These are phyloP conservation scores for Vaccinium darrowii DNA, from an alignment of 148 eudicot genomes.

Conservation along the genomic window DNA sequence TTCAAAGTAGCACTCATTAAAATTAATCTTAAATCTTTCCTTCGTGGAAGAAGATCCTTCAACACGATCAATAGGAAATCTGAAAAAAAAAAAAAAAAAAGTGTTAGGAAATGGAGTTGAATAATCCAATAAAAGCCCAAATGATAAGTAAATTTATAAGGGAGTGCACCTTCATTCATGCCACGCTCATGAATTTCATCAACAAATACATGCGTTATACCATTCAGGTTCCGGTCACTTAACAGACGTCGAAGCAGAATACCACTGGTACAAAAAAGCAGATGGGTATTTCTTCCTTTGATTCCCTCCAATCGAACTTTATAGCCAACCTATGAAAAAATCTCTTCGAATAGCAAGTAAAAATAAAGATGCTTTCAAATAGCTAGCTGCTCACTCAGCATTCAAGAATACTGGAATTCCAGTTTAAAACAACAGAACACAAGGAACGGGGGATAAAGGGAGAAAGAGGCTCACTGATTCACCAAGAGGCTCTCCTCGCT, in stretches of 20 bases:
- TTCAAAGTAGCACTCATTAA: constrained; percentile 99
- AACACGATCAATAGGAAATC: constrained; percentile 96
- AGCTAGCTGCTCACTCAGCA: constrained; percentile 14
- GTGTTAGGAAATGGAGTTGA: constrained; percentile 6
- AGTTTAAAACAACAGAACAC: constrained; percentile 5
- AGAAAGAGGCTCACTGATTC: constrained; percentile 67
- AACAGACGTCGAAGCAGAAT: constrained; percentile 90
- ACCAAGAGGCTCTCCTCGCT: constrained; percentile 98
- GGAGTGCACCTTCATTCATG: constrained; percentile 90
- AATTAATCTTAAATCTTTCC: constrained; percentile 89
- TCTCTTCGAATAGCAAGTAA: constrained; percentile 35
- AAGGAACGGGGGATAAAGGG: constrained; percentile 3
- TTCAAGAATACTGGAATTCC: background rate
- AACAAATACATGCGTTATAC: constrained; percentile 94
- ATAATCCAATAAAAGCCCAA: background rate
- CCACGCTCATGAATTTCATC: constrained; percentile 99
- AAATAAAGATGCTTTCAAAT: constrained; percentile 30
- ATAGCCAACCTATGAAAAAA: constrained; percentile 86
- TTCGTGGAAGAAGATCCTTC: constrained; percentile 97
- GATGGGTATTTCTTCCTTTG: constrained; percentile 97
- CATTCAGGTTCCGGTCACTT: constrained; percentile 88
- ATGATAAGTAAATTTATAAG: constrained; percentile 12
- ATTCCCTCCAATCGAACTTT: constrained; percentile 99
- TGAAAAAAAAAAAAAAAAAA: constrained; percentile 25
- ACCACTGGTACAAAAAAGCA: constrained; percentile 99